Conservation (phyloP, 306 rosid genomes). For the Dalbergia cochinchinensis region DNA sequence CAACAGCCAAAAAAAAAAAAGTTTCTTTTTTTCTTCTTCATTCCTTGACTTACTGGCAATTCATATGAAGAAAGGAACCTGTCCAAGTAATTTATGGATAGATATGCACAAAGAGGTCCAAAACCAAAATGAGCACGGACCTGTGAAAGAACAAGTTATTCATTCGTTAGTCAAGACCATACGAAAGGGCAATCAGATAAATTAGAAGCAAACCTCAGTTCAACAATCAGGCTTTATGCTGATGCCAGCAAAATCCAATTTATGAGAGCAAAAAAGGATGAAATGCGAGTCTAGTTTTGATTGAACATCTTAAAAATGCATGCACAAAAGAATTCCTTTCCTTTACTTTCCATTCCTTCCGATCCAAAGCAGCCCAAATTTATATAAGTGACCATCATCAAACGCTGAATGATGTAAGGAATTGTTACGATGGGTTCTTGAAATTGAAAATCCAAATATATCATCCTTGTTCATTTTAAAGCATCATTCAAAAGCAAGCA, state of each 20-base stretch:
- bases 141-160: conserved; percentile 52
- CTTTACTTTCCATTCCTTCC: conserved; percentile 21
- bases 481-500: conserved; percentile 32
- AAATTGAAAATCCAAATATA: conserved; percentile 34
- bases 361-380: conserved; percentile 33
- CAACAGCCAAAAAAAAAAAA: background rate
- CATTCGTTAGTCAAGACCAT: conserved; percentile 21
- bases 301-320: conserved; percentile 18
- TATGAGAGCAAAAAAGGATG: background rate
- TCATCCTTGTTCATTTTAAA: conserved; percentile 3
- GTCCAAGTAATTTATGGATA: conserved; percentile 90
- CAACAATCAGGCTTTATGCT: background rate
- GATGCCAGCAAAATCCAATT: conserved; percentile 10
- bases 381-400: conserved; percentile 36
- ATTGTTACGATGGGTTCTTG: conserved; percentile 1
- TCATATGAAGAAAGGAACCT: conserved; percentile 87
- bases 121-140: conserved; percentile 77
- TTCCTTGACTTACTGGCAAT: conserved; percentile 80
- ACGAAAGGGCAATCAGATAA: conserved; percentile 31
- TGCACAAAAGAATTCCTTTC: background rate
- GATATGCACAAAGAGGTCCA: conserved; percentile 84
- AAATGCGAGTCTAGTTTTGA: background rate
- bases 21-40: background rate
- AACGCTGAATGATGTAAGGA: background rate
- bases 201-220: conserved; percentile 2